These are phyloP conservation scores for Cystobasidium sp. DNA, from an alignment of 1,284 basidiomycete species.

Conservation along the genomic window DNA sequence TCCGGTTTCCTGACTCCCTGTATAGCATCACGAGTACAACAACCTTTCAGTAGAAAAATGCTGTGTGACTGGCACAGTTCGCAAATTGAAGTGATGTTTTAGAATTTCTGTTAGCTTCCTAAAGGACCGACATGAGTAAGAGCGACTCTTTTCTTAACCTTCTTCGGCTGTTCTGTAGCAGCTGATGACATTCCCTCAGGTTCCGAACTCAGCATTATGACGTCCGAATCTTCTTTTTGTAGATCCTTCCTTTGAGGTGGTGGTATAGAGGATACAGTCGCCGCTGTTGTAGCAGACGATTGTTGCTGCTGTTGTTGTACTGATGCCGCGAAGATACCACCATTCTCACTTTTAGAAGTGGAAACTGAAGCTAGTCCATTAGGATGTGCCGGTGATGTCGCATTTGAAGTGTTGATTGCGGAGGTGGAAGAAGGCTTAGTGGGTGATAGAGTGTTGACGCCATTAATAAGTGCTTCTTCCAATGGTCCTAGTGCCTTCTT, in stretches of 20 bases:
- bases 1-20: too few species aligned
- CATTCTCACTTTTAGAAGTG: not conserved
- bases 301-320: not conserved
- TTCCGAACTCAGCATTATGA: constrained; percentile 13
- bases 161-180: constrained; percentile 40
- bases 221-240: constrained; percentile 21
- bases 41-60: too few species aligned
- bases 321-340: not conserved
- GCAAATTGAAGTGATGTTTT: too few species aligned
- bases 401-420: not conserved
- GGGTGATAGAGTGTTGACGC: constrained; percentile 5
- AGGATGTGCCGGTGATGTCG: constrained; percentile 1
- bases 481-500: constrained; percentile 13
- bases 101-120: not conserved
- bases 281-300: not conserved
- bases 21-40: too few species aligned
- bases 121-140: constrained; percentile 42
- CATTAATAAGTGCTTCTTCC: constrained; percentile 20
- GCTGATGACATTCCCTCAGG: constrained; percentile 4
- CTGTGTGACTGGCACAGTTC: too few species aligned
- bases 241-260: not conserved
- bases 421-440: constrained; percentile 1
- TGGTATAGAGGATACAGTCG: not conserved
- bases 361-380: constrained; percentile 5
- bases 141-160: constrained; percentile 42